Evolutionary conservation across 192 early-diverging fungal species (phyloP).

Genomic region (Spinellus fusiger): DNA sequence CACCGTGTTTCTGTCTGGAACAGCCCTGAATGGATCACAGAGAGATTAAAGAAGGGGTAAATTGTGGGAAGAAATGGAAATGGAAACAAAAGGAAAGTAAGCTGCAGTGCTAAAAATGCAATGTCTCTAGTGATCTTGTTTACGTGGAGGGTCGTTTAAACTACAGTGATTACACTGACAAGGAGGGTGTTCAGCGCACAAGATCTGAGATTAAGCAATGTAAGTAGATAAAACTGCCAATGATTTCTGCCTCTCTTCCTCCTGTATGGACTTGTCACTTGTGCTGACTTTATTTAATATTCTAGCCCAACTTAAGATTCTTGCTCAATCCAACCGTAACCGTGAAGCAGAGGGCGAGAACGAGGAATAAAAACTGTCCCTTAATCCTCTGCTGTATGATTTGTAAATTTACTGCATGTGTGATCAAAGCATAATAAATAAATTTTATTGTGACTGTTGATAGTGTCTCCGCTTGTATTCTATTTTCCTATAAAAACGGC

Average conservation of each 20-base stretch:
- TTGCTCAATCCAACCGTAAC: background rate
- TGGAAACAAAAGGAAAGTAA: background rate
- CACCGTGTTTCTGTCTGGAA: conserved; percentile 52
- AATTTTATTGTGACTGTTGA: too few relatives aligned
- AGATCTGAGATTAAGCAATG: conserved; percentile 45
- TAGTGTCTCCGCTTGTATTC: too few relatives aligned
- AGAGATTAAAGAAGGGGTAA: conserved; percentile 51
- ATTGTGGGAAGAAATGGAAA: background rate
- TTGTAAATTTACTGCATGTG: background rate
- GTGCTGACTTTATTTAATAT: background rate
- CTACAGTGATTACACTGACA: conserved; percentile 56
- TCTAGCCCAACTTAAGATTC: conserved; percentile 4
- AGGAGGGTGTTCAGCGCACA: conserved; percentile 51
- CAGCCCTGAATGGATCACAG: conserved; percentile 24
- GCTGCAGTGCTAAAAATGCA: background rate
- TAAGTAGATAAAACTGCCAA: conserved; percentile 13
- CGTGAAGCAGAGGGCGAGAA: background rate
- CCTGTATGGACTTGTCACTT: too few relatives aligned
- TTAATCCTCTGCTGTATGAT: background rate
- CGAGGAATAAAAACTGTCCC: background rate
- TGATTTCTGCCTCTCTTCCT: background rate
- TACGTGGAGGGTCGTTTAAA: conserved; percentile 59
- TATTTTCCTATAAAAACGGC: too few relatives aligned
- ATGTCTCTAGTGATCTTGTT: conserved; percentile 42
- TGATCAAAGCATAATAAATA: too few relatives aligned